Evolutionary conservation across 192 early-diverging fungal species (phyloP), one percentile per base, ranked within the genome.

Genomic region (Rhizophagus sp.): DNA sequence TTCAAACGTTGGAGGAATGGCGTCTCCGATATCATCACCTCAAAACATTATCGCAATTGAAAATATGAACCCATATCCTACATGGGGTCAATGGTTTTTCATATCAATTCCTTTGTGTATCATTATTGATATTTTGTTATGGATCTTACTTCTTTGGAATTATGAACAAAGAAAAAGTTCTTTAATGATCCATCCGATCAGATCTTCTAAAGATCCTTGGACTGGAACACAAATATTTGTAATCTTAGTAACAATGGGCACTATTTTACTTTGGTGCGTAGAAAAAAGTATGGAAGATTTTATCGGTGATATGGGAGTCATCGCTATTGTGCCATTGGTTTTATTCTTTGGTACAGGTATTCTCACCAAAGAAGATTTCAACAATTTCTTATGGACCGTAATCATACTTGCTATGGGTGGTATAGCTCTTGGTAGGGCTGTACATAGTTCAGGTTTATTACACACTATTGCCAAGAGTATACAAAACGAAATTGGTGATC

Each of bases 1-100:
- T 2, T 94, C 96, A 19, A 99, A 99, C 67, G 89, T 99, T 25
- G 97, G 97, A 67, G 97, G 97, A 36, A 99, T 99, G 97, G 94
- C 97, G 3, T 96, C 95, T 24, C 97, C 97, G 15, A 99, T 99
- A 79, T 92, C 95, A 22, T 96, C 95, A 19, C 97, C 97, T n/a
- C 97, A 99, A 81, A 99, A 99, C 87, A 95, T 96, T 74, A 94
- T 99, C 78, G 96, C 97, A 10, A 95, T 99, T 75, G 90, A 93
- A 75, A 96, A 91, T 75, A 99, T 99, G 96, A 83, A 89, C 33
- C 97, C 96, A 15, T 78, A 91, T 7, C 95, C 96, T 1, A 91
- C 93, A 49, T 99, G 97, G 97, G 83, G 88, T 34, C 89, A 97
- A 83, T 99, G 96, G 95, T 96, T 97, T 82, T 82, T 89, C 4